Percentiles rank a stretch among this genome's conserved stretches.
Conservation (phyloP, 148 eudicot genomes). For the Suaeda aralocaspica region DNA sequence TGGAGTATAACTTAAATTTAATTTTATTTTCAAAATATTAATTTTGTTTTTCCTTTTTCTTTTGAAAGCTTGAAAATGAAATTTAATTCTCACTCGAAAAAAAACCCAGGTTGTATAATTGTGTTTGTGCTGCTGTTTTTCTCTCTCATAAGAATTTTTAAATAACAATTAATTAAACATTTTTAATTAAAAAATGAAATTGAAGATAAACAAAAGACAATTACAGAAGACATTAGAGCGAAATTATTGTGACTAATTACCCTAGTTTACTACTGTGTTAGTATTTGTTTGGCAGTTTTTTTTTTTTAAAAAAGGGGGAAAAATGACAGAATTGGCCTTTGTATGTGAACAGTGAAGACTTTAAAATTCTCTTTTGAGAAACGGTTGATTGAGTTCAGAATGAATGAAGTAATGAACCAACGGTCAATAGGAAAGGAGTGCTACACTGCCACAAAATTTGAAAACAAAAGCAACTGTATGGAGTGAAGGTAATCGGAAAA, state of each 20-base stretch:
- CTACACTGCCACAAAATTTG: not conserved
- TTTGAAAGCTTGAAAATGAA: too few species aligned
- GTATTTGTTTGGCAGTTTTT: not conserved
- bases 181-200: too few species aligned
- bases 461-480: not conserved
- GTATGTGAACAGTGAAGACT: not conserved
- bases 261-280: not conserved
- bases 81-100: not conserved
- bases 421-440: slow-evolving; percentile 3
- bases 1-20: too few species aligned
- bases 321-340: slow-evolving; percentile 3
- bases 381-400: too few species aligned
- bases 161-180: too few species aligned
- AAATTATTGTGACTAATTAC: slow-evolving; percentile 24
- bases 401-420: not conserved
- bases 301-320: not conserved
- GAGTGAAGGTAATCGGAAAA: not conserved
- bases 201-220: slow-evolving; percentile 10
- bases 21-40: too few species aligned
- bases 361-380: not conserved
- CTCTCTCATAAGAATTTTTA: not conserved
- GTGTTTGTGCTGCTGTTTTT: not conserved
- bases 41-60: too few species aligned
- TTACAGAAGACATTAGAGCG: slow-evolving; percentile 25
- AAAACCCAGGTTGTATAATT: slow-evolving; percentile 5